Evolutionary conservation across 2,329 filamentous ascomycete species (phyloP).

Genomic region (Apiospora hydei): DNA sequence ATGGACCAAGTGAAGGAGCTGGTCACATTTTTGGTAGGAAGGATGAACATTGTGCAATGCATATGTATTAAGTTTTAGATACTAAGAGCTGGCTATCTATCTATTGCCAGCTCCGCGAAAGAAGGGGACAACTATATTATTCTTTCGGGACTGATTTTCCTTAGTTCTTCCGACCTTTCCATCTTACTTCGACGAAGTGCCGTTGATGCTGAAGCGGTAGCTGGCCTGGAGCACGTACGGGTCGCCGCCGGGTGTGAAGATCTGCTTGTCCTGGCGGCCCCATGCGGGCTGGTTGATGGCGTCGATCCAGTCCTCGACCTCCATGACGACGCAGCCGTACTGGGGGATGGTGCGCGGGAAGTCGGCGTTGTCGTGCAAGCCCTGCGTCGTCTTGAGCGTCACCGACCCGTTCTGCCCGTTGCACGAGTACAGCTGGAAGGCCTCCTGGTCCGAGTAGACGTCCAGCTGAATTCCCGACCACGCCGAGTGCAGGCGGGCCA

Average conservation of each 20-base stretch:
- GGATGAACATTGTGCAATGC: neutral
- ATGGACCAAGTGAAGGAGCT: neutral
- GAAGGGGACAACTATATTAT: neutral
- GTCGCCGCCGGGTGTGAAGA: conserved; percentile 65
- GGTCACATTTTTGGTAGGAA: neutral
- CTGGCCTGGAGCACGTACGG: conserved; percentile 69
- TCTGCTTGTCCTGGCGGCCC: conserved; percentile 70
- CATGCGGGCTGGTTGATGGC: conserved; percentile 92
- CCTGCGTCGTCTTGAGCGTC: conserved; percentile 75
- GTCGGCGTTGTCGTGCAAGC: conserved; percentile 59
- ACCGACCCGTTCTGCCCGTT: conserved; percentile 75
- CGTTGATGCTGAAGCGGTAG: conserved; percentile 64
- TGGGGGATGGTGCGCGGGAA: conserved; percentile 71
- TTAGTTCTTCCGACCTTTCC: neutral
- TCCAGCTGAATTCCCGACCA: conserved; percentile 87
- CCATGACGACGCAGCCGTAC: conserved; percentile 88
- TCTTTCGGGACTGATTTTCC: neutral
- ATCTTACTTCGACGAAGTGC: conserved; percentile 30
- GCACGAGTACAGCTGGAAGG: conserved; percentile 89
- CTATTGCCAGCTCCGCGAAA: neutral
- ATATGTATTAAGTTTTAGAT: conserved; percentile 6
- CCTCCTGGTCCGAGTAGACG: conserved; percentile 82
- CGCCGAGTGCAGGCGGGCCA: conserved; percentile 72
- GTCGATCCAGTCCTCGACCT: conserved; percentile 94
- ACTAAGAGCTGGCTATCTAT: neutral